phyloP scores from a whole-genome alignment of 2,329 filamentous ascomycete genomes.

The Aotearoamyces nothofagi region DNA sequence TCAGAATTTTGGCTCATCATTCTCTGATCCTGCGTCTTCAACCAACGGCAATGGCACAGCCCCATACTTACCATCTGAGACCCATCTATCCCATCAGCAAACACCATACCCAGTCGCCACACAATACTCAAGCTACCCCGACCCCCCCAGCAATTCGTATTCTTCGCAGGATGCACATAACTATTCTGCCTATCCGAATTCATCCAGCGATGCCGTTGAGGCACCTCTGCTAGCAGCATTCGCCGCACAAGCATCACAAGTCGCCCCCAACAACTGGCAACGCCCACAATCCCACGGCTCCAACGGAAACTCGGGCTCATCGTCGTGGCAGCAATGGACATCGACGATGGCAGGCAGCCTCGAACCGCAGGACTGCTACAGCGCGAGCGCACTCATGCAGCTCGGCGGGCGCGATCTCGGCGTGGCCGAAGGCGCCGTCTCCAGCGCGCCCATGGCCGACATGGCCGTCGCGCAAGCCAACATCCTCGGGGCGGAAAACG shows the following conservation, averaged over 20 bases:
- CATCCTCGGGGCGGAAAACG: neutral
- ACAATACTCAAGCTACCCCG: constrained; percentile 16
- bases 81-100: constrained; percentile 11
- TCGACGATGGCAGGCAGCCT: constrained; percentile 14
- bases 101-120: constrained; percentile 18
- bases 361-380: constrained; percentile 18
- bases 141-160: constrained; percentile 10
- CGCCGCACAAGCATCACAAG: constrained; percentile 15
- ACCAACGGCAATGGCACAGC: constrained; percentile 5
- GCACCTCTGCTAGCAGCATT: constrained; percentile 14
- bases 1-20: constrained; percentile 1
- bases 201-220: constrained; percentile 8
- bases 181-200: constrained; percentile 8
- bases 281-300: constrained; percentile 4
- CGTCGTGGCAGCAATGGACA: constrained; percentile 19
- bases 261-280: constrained; percentile 18
- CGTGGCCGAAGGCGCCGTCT: constrained; percentile 4
- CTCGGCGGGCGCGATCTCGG: constrained; percentile 13
- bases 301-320: constrained; percentile 9
- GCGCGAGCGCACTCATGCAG: constrained; percentile 17
- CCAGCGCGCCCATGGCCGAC: constrained; percentile 1
- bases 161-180: constrained; percentile 9
- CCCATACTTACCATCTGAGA: constrained; percentile 8
- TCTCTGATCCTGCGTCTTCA: neutral
- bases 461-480: constrained; percentile 1